phyloP scores from a whole-genome alignment of 352 stramenopile species.

The Peronospora farinosa region DNA sequence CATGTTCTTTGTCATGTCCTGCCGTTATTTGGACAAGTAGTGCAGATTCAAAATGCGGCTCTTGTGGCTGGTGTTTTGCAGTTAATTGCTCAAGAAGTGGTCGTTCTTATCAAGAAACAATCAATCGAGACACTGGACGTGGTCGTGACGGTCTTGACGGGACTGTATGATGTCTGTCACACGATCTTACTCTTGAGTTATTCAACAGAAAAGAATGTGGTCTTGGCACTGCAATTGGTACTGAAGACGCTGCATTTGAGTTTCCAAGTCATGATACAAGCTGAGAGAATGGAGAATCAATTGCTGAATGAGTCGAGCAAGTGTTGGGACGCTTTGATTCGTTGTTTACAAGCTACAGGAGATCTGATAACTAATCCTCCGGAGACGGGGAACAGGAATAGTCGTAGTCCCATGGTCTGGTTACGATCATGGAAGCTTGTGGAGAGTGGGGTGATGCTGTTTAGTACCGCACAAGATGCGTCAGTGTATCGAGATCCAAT shows the following conservation, averaged over 20 bases:
- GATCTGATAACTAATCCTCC: constrained; percentile 38
- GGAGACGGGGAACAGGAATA: constrained; percentile 33
- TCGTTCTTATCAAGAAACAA: background rate
- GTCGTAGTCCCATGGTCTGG: constrained; percentile 49
- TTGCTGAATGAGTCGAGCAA: constrained; percentile 14
- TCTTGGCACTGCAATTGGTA: constrained; percentile 44
- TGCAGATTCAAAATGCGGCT: constrained; percentile 54
- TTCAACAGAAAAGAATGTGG: constrained; percentile 69
- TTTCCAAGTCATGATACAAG: constrained; percentile 33
- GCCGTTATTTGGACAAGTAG: constrained; percentile 40
- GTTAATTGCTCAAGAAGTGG: constrained; percentile 36
- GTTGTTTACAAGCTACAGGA: constrained; percentile 36
- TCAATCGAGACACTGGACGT: constrained; percentile 4
- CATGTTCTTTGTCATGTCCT: constrained; percentile 37
- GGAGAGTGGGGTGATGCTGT: constrained; percentile 47
- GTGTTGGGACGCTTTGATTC: constrained; percentile 36
- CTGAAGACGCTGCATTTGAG: constrained; percentile 32
- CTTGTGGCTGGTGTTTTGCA: constrained; percentile 50
- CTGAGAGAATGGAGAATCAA: constrained; percentile 11
- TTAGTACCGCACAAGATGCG: constrained; percentile 44
- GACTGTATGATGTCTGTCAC: constrained; percentile 49
- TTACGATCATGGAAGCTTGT: constrained; percentile 56
- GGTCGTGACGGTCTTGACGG: constrained; percentile 27
- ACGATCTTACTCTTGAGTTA: constrained; percentile 63
- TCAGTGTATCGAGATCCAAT: constrained; percentile 66